Evolutionary conservation across 2,329 filamentous ascomycete species (phyloP).

Genomic region (Trichophyton benhamiae): DNA sequence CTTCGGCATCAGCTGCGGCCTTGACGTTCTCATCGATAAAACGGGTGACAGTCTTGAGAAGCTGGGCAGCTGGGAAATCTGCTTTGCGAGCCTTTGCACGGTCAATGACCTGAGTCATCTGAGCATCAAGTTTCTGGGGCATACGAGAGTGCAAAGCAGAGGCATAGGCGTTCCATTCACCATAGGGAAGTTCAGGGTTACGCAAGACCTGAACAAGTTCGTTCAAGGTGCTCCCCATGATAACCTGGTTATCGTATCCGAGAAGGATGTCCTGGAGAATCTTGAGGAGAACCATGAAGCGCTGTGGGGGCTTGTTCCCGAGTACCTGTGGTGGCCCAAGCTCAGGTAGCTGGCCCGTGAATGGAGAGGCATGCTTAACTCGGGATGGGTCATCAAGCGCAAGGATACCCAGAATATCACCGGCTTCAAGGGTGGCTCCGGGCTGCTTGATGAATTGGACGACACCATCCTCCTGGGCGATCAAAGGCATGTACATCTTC

Average conservation of each 20-base stretch:
- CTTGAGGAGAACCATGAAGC: slow-evolving; percentile 62
- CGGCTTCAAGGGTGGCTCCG: slow-evolving; percentile 91
- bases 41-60: slow-evolving; percentile 70
- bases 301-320: slow-evolving; percentile 83
- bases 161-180: slow-evolving; percentile 91
- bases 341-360: slow-evolving; percentile 78
- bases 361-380: slow-evolving; percentile 92
- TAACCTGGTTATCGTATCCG: slow-evolving; percentile 94
- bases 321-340: slow-evolving; percentile 77
- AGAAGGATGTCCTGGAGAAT: slow-evolving; percentile 78
- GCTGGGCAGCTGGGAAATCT: slow-evolving; percentile 85
- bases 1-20: slow-evolving; percentile 52
- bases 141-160: slow-evolving; percentile 95
- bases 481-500: slow-evolving; percentile 99
- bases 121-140: slow-evolving; percentile 80
- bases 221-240: slow-evolving; percentile 78
- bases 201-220: slow-evolving; percentile 84
- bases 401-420: slow-evolving; percentile 95
- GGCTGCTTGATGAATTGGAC: slow-evolving; percentile 99
- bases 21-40: slow-evolving; percentile 81
- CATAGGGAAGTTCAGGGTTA: slow-evolving; percentile 81
- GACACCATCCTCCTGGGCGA: slow-evolving; percentile 87
- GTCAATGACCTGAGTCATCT: slow-evolving; percentile 75
- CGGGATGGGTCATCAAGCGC: slow-evolving; percentile 88
- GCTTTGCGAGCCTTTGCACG: slow-evolving; percentile 61